Conservation (phyloP, 1,139 yeast genomes). For the Kurtzmaniella quercitrusa region DNA sequence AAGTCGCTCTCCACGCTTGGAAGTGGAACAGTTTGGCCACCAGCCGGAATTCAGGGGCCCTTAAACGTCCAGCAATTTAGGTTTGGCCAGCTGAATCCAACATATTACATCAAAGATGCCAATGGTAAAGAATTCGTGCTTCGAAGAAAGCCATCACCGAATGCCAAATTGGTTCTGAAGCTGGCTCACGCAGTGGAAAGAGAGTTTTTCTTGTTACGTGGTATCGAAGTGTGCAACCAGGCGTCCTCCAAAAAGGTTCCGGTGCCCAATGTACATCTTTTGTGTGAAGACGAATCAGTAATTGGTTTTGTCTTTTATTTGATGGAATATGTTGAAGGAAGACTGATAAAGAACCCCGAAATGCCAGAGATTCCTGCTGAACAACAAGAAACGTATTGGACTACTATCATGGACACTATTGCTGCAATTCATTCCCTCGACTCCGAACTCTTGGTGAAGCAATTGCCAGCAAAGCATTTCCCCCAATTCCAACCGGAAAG, state of each 20-base stretch:
- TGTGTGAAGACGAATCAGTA: constrained; percentile 50
- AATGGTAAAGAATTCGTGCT: constrained; percentile 44
- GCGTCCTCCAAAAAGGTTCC: constrained; percentile 30
- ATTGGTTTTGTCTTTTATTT: constrained; percentile 52
- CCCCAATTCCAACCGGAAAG: constrained; percentile 38
- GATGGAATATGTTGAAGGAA: constrained; percentile 60
- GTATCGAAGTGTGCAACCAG: constrained; percentile 34
- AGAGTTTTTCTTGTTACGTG: constrained; percentile 53
- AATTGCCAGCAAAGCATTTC: constrained; percentile 44
- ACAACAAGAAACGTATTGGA: constrained; percentile 36
- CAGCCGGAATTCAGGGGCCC: constrained; percentile 14
- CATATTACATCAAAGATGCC: constrained; percentile 47
- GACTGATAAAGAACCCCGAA: constrained; percentile 54
- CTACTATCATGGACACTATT: constrained; percentile 47
- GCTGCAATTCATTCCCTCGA: constrained; percentile 52
- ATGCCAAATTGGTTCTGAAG: constrained; percentile 47
- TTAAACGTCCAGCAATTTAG: constrained; percentile 47
- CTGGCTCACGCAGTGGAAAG: constrained; percentile 67
- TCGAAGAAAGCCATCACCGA: constrained; percentile 59
- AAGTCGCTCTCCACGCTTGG: constrained; percentile 10
- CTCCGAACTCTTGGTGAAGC: constrained; percentile 37
- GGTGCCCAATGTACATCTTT: constrained; percentile 41
- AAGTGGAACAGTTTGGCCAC: constrained; percentile 4
- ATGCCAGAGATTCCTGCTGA: constrained; percentile 35
- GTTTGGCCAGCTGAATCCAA: constrained; percentile 68